Conservation (phyloP, 805 yeast species). For the Sugiyamaella boreocaroliniensis region DNA sequence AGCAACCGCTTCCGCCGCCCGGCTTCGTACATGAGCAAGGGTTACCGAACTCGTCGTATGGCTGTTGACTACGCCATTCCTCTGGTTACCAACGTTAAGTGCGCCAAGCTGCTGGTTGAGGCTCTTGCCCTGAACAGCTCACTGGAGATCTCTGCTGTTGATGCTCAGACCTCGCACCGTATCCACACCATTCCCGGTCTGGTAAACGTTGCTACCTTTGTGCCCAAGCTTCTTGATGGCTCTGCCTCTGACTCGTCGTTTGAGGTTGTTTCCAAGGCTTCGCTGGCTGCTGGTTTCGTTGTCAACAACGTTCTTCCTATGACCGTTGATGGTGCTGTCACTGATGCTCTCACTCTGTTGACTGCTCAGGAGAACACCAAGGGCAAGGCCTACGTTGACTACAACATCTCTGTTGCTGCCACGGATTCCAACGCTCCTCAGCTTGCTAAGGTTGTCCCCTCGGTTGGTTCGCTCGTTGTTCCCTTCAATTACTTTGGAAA, state of each 20-base stretch:
- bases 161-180: constrained; percentile 84
- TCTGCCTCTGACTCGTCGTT: constrained; percentile 45
- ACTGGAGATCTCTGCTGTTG: constrained; percentile 66
- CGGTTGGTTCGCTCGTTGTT: constrained; percentile 73
- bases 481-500: constrained; percentile 69
- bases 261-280: constrained; percentile 59
- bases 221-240: constrained; percentile 52
- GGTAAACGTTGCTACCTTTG: constrained; percentile 71
- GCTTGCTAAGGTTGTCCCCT: constrained; percentile 53
- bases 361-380: constrained; percentile 54
- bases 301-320: constrained; percentile 75
- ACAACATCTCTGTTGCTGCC: constrained; percentile 76
- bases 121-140: constrained; percentile 62
- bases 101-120: constrained; percentile 92
- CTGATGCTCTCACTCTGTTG: constrained; percentile 58
- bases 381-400: constrained; percentile 65
- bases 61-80: constrained; percentile 99
- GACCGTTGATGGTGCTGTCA: constrained; percentile 54
- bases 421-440: constrained; percentile 59
- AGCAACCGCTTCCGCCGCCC: constrained; percentile 97
- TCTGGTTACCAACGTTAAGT: constrained; percentile 92
- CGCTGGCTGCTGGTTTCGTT: constrained; percentile 83
- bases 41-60: constrained; percentile 98
- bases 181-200: constrained; percentile 82
- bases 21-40: constrained; percentile 94